A percentile compares a stretch with the other conserved stretches of the same genome.
Conservation (phyloP, 1,139 yeast species). For the Debaryomycetaceae sp. region DNA sequence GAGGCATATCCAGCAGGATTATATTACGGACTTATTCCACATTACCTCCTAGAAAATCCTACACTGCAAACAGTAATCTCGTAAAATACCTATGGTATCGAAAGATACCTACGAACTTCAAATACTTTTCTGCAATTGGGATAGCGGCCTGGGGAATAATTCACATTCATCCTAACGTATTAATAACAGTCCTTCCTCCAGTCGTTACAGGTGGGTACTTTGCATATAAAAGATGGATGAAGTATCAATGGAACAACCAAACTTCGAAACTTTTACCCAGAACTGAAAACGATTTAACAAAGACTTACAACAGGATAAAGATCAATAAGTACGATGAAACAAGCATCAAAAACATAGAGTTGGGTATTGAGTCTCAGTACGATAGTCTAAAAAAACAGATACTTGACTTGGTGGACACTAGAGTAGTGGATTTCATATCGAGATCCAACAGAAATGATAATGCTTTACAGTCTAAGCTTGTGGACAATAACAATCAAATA, state of each 20-base stretch:
- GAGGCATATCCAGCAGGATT: too few species aligned
- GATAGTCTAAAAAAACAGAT: constrained; percentile 33
- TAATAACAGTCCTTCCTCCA: constrained; percentile 40
- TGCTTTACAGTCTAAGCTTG: constrained; percentile 11
- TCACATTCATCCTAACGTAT: constrained; percentile 34
- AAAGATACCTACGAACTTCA: constrained; percentile 24
- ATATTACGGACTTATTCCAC: constrained; percentile 1
- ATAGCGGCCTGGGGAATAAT: constrained; percentile 27
- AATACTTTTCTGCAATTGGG: constrained; percentile 28
- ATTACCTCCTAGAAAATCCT: constrained; percentile 34
- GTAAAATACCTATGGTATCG: constrained; percentile 25
- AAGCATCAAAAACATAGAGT: constrained; percentile 24
- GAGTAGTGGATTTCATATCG: constrained; percentile 22
- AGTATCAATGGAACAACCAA: constrained; percentile 15
- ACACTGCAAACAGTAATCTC: constrained; percentile 23
- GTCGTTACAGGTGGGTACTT: constrained; percentile 24
- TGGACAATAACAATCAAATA: constrained; percentile 30
- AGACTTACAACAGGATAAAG: constrained; percentile 15
- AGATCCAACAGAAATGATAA: constrained; percentile 6
- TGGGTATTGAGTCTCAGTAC: constrained; percentile 39
- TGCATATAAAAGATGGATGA: constrained; percentile 15
- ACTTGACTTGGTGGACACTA: constrained; percentile 21
- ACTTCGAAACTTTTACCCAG: constrained; percentile 9
- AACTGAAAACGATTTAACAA: constrained; percentile 6
- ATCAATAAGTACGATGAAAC: constrained; percentile 34